phyloP scores from a whole-genome alignment of 352 stramenopile species.

The Phytophthora vignae region DNA sequence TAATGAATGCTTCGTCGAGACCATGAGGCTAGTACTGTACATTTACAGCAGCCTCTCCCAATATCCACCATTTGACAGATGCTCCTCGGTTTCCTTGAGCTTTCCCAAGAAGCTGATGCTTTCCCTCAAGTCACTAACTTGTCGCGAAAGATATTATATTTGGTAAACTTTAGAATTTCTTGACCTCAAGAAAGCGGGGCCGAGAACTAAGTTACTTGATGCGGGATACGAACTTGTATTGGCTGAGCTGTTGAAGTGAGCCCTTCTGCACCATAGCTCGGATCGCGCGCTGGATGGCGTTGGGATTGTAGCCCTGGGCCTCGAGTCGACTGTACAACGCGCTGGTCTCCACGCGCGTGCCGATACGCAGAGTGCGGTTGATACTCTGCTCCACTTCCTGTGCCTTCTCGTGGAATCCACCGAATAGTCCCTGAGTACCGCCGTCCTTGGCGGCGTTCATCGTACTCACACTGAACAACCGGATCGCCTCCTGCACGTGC shows the following conservation, averaged over 20 bases:
- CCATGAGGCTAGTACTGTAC: neutral
- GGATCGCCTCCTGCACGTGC: conserved; percentile 97
- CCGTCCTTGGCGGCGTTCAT: conserved; percentile 97
- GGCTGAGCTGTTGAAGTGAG: conserved; percentile 77
- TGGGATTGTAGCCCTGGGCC: conserved; percentile 84
- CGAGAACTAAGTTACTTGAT: conserved; percentile 56
- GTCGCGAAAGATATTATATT: conserved; percentile 29
- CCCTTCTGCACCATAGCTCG: conserved; percentile 90
- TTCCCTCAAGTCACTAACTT: neutral
- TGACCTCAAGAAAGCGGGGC: too few relatives aligned
- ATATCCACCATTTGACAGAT: neutral
- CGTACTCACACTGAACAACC: conserved; percentile 98
- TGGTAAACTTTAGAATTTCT: conserved; percentile 9
- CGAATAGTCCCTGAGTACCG: conserved; percentile 83
- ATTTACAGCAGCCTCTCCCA: conserved; percentile 13
- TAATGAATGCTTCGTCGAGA: neutral
- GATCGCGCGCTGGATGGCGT: conserved; percentile 88
- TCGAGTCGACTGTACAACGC: conserved; percentile 85
- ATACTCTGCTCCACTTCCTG: conserved; percentile 87
- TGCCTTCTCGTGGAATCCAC: conserved; percentile 83
- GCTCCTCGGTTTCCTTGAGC: neutral
- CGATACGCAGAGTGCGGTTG: conserved; percentile 83
- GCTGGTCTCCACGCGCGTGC: conserved; percentile 79
- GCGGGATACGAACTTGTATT: conserved; percentile 89
- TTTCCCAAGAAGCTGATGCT: conserved; percentile 8